phyloP scores from a whole-genome alignment of 1,284 basidiomycete genomes.

The Malassezia caprae region DNA sequence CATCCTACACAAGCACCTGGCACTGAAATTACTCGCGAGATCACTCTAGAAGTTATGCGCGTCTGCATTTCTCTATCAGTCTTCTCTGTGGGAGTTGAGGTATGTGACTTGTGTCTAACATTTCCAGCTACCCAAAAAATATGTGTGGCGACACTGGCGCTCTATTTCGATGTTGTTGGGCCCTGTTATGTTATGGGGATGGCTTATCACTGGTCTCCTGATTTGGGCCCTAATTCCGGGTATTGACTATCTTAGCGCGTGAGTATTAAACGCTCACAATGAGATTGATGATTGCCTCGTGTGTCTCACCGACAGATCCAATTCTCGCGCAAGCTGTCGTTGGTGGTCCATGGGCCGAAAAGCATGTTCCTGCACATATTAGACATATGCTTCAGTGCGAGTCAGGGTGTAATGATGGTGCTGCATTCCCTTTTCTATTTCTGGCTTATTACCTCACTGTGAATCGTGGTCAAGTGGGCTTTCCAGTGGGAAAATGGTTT shows the following conservation, averaged over 20 bases:
- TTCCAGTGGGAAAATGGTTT: conserved; percentile 52
- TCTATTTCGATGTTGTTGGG: conserved; percentile 74
- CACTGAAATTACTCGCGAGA: conserved; percentile 59
- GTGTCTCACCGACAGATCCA: conserved; percentile 92
- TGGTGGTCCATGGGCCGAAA: conserved; percentile 94
- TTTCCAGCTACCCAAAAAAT: conserved; percentile 50
- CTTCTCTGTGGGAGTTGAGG: conserved; percentile 82
- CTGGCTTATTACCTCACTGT: conserved; percentile 80
- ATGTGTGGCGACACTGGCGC: conserved; percentile 81
- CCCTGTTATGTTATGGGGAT: conserved; percentile 79
- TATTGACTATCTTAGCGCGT: conserved; percentile 30
- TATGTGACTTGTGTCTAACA: background rate
- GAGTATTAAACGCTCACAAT: conserved; percentile 5
- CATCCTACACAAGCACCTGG: conserved; percentile 52
- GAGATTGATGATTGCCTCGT: conserved; percentile 72
- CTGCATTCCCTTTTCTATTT: conserved; percentile 88
- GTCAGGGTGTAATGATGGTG: conserved; percentile 64
- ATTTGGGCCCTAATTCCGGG: conserved; percentile 38
- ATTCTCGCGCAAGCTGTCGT: conserved; percentile 59
- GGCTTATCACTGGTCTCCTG: conserved; percentile 63
- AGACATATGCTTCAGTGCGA: conserved; percentile 86
- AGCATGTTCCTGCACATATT: conserved; percentile 91
- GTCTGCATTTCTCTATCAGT: conserved; percentile 93
- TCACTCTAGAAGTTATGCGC: conserved; percentile 69
- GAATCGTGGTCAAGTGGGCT: conserved; percentile 57